Conservation (phyloP, 768 basidiomycete genomes). For the Naganishia vaughanmartiniae region DNA sequence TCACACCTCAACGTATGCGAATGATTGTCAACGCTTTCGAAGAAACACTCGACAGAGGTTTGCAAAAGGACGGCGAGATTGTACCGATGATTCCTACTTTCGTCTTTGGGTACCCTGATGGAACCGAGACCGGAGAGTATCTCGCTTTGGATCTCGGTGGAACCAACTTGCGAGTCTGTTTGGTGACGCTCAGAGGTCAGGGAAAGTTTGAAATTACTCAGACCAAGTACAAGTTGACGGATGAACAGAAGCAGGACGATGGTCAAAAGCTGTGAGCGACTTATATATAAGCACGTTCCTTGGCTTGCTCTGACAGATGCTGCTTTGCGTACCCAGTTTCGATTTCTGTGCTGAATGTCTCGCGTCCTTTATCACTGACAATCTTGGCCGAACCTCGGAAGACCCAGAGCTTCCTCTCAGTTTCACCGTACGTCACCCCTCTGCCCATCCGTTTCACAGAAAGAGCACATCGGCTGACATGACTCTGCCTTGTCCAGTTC, state of each 20-base stretch:
- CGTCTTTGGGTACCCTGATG: conserved; percentile 88
- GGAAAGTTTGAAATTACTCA: conserved; percentile 98
- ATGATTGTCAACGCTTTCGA: conserved; percentile 97
- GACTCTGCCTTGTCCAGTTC: conserved; percentile 58
- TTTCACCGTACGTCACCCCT: conserved; percentile 73
- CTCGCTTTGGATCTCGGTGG: conserved; percentile 73
- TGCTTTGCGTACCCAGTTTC: conserved; percentile 52
- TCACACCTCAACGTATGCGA: conserved; percentile 47
- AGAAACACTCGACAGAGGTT: conserved; percentile 81
- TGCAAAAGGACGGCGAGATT: conserved; percentile 75
- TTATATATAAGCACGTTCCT: not conserved
- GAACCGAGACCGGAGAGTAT: conserved; percentile 81
- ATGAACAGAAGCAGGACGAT: conserved; percentile 98
- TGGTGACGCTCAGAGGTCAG: conserved; percentile 83
- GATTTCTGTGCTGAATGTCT: conserved; percentile 97
- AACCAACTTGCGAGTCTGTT: conserved; percentile 97
- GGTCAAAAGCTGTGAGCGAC: conserved; percentile 71
- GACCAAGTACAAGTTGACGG: conserved; percentile 91
- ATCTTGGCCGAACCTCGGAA: conserved; percentile 54
- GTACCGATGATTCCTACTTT: conserved; percentile 78
- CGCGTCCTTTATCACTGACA: conserved; percentile 78
- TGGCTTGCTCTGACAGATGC: not conserved
- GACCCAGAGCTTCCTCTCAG: conserved; percentile 71
- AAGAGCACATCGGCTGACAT: conserved; percentile 2
- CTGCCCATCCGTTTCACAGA: not conserved